Base-by-base conservation (phyloP, 2,329 filamentous ascomycete species). In the Huntiella bhutanensis region DNA sequence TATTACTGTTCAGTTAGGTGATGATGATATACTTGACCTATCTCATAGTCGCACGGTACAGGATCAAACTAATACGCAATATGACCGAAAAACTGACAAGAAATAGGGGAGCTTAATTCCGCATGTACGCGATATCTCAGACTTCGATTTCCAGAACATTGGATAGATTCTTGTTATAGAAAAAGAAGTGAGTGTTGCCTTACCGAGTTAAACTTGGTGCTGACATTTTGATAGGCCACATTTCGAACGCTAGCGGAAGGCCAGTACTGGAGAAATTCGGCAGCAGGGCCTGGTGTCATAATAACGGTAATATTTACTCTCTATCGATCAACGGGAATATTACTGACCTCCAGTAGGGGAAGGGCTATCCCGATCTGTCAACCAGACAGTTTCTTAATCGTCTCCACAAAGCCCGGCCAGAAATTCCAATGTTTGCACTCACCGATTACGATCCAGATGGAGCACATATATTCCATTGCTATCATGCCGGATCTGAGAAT, bases 371-470 rank as follows among this genome's bases (percentile, higher is more conserved):
- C 0, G 84, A 91, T 53, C 63, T 88, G 41, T 68, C 71, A 1
- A 85, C 82, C 0, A 67, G 80, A 5, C 67, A 68, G 12, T 77
- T 88, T 45, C 61, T 88, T 1, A 66, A 68, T 37, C 57, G 65
- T 10, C 46, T 85, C 1, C 66, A 70, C 34, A 57, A 54, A 0
- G 59, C 58, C 6, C 63, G 62, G 15, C 70, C 71, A 0, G 56
- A 59, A 0, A 59, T 80, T 16, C 71, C 73, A 2, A 70, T 83
- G 5, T 68, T 74, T 45, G 73, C 68, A 0, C 62, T 91, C 0
- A 70, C 82, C 1, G 84, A 92, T 54, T 82, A 73, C 49, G 83
- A 91, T 53, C 82, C 82, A 0, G 74, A 88, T 51, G 83, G 84
- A 0, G 60, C 88, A 22, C 71, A 70, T 2, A 91, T 92, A 36